Evolutionary conservation across 495 filamentous ascomycete species (phyloP), one percentile per base, ranked within the genome.

Genomic region (Aspergillus diversus): DNA sequence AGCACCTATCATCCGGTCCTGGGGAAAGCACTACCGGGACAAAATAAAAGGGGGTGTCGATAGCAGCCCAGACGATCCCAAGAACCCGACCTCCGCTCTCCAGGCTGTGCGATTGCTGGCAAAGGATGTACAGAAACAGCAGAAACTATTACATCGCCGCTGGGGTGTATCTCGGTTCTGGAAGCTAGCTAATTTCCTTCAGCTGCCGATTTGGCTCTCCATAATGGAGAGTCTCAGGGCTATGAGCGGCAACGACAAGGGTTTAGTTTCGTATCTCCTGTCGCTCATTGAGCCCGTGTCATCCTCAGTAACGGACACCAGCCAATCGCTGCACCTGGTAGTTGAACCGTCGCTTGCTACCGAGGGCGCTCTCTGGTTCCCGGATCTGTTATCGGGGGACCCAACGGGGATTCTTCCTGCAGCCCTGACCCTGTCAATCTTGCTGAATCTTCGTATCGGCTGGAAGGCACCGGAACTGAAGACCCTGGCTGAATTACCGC

Each of bases 361-460:
- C 2, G 93, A 92, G 64, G 93, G 93, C 11, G 84, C 84, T 4
- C 79, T 92, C 7, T 98, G 92, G 92, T 93, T 95, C 70, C 81
- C 84, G 5, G 84, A 97, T 73, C 84, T 98, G 5, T 79, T 88
- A 13, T 79, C 77, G 6, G 77, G 89, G 27, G 93, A 97, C 70
- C 84, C 90, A 1, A 82, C 83, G 31, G 78, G 86, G n/a, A 64
- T 86, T 21, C 81, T 97, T 1, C 91, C 92, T 0, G 63, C 84
- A 15, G 64, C 83, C 0, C 75, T 93, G 15, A 70, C 70, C 7
- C 49, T 66, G 3, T 74, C 77, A 0, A 79, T 81, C 33, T 17
- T 83, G 15, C 43, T 71, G 7, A 80, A 80, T 57, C 63, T 81
- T 34, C 63, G 59, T 8, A 49, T 17, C 15, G 78, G 78, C 1